A percentile compares a stretch with the other conserved stretches of the same genome.
phyloP scores from a whole-genome alignment of 2,329 filamentous ascomycete genomes.

The Colletotrichum coccodes region DNA sequence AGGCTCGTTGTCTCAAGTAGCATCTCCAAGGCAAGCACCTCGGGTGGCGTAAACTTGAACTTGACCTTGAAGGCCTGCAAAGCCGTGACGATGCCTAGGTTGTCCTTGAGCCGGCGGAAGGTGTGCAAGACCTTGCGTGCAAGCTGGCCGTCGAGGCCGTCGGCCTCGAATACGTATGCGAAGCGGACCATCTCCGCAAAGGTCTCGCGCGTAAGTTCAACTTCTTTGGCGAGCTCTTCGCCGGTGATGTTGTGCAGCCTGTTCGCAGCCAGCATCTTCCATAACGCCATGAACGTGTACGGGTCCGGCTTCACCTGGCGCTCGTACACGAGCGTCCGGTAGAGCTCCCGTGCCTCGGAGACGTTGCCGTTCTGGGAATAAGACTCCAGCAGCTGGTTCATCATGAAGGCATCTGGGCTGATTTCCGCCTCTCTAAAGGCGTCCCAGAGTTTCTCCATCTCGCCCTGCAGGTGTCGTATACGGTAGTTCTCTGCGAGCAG shows the following conservation, averaged over 20 bases:
- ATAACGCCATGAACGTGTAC: conserved; percentile 76
- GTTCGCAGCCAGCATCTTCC: conserved; percentile 67
- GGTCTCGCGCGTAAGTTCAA: conserved; percentile 49
- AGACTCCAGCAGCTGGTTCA: conserved; percentile 81
- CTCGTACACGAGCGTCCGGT: conserved; percentile 61
- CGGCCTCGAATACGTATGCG: conserved; percentile 53
- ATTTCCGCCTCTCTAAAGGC: conserved; percentile 73
- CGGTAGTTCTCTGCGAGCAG: conserved; percentile 80
- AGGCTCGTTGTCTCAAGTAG: conserved; percentile 56
- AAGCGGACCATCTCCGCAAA: conserved; percentile 63
- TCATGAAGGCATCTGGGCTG: conserved; percentile 76
- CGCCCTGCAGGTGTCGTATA: conserved; percentile 65
- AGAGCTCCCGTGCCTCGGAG: conserved; percentile 64
- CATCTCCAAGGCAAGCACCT: conserved; percentile 59
- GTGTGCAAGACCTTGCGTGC: conserved; percentile 61
- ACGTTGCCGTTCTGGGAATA: conserved; percentile 69
- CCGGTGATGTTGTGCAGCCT: conserved; percentile 50
- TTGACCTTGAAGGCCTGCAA: conserved; percentile 53
- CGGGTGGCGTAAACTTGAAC: conserved; percentile 56
- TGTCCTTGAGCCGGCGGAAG: conserved; percentile 57
- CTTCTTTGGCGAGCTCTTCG: conserved; percentile 42
- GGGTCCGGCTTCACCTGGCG: conserved; percentile 68
- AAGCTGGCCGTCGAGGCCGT: conserved; percentile 56
- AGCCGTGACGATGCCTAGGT: conserved; percentile 56
- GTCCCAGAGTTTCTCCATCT: conserved; percentile 69